phyloP scores from a whole-genome alignment of 495 filamentous ascomycete species.

The Pseudevernia furfuracea region DNA sequence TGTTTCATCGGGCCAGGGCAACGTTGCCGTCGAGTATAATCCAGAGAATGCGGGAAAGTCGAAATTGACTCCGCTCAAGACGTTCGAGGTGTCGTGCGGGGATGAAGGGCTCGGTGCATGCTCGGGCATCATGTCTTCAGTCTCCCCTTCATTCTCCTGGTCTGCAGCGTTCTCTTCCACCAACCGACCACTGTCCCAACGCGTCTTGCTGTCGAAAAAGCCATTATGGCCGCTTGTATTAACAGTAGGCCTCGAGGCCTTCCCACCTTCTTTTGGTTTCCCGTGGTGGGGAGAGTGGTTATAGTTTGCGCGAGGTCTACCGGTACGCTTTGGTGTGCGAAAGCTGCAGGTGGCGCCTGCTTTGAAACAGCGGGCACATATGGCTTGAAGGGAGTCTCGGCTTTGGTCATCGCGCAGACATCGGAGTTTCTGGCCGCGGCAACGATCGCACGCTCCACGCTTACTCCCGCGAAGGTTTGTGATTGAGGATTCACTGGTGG shows the following conservation, averaged over 20 bases:
- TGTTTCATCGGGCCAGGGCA: constrained; percentile 7
- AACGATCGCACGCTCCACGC: constrained; percentile 25
- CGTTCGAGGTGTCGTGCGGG: neutral
- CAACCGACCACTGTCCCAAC: neutral
- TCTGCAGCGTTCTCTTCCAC: neutral
- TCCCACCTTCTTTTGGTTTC: neutral
- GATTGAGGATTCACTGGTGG: neutral
- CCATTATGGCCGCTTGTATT: neutral
- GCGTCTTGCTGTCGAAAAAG: neutral
- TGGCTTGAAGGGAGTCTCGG: neutral
- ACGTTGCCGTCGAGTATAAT: constrained; percentile 5
- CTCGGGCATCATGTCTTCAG: neutral
- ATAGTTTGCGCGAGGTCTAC: constrained; percentile 4
- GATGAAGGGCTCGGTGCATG: neutral
- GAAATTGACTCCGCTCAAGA: constrained; percentile 3
- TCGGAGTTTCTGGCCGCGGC: constrained; percentile 24
- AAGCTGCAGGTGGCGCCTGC: constrained; percentile 12
- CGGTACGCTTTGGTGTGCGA: constrained; percentile 10
- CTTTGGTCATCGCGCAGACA: constrained; percentile 15
- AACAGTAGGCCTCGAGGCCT: neutral
- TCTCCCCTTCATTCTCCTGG: constrained; percentile 10
- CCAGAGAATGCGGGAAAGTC: neutral
- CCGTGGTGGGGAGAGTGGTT: neutral
- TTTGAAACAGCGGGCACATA: constrained; percentile 9
- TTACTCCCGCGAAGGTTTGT: neutral